Evolutionary conservation across 805 yeast genomes (phyloP), one percentile per base, ranked within the genome.

Genomic region (Spathaspora girioi): DNA sequence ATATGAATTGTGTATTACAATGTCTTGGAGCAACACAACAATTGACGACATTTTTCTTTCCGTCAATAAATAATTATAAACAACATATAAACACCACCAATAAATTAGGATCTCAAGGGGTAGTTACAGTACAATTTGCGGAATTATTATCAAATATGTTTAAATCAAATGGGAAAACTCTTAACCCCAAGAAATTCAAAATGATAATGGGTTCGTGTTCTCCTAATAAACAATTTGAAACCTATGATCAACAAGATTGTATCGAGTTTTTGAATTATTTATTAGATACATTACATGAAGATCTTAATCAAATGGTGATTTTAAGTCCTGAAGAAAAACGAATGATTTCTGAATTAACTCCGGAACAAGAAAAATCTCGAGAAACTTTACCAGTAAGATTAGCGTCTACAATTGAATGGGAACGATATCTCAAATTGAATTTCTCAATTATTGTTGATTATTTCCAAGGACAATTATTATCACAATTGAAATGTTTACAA

Each of bases 341-440:
- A 45, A 60, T 64, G 2, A 66, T 74, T 11, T 80, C 84, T 12
- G 83, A 81, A 47, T 62, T 75, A 27, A 68, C 77, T 6, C 69
- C 69, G 0, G 84, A 80, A 48, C 94, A 91, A 55, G 97, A 91
- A 62, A 73, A 73, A 38, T 70, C 77, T 14, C 74, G 97, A 43
- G 98, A 92, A 62, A 68, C 68, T 26, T 67, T 89, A 60, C 87
- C 96, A 0, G 76, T 90, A 2, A 76, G 97, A 51, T 73, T 87
- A 23, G 97, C 96, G 0, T 84, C 96, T 0, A 81, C 94, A 0
- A 81, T 90, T 47, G 97, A 92, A 64, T 92, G 98, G 98, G 96
- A 89, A 61, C 73, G 96, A 51, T 90, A 90, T 63, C 70, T 89
- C 50, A 84, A 83, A 52, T 79, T 88, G 18, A 90, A 92, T 63